phyloP scores from a whole-genome alignment of 352 stramenopile genomes.

The Phytophthora citrophthora region DNA sequence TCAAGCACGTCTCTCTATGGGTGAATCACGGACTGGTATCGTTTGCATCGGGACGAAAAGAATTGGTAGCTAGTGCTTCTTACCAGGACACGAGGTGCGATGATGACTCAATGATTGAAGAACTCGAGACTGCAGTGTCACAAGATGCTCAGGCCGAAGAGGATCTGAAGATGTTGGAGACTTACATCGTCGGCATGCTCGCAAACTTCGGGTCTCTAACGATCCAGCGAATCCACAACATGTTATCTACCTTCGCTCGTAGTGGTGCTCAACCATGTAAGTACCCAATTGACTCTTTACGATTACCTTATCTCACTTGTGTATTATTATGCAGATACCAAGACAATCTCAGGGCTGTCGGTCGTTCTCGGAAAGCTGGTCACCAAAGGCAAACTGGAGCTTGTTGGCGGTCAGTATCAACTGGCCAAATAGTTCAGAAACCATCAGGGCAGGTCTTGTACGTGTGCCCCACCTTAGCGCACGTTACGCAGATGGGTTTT shows the following conservation, averaged over 20 bases:
- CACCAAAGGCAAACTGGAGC: slow-evolving; percentile 69
- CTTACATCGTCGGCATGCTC: slow-evolving; percentile 96
- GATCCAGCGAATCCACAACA: slow-evolving; percentile 95
- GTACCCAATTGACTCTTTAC: slow-evolving; percentile 14
- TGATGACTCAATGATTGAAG: slow-evolving; percentile 49
- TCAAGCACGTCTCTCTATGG: slow-evolving; percentile 74
- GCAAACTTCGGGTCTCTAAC: slow-evolving; percentile 93
- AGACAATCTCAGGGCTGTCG: slow-evolving; percentile 81
- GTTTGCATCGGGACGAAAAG: slow-evolving; percentile 48
- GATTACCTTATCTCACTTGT: slow-evolving; percentile 5
- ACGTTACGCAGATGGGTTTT: slow-evolving; percentile 64
- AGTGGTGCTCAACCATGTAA: slow-evolving; percentile 78
- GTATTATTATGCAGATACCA: slow-evolving; percentile 64
- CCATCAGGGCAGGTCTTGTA: slow-evolving; percentile 63
- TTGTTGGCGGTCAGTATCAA: slow-evolving; percentile 75
- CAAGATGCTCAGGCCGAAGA: slow-evolving; percentile 91
- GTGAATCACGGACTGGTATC: slow-evolving; percentile 71
- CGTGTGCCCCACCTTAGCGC: slow-evolving; percentile 49
- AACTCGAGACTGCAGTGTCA: slow-evolving; percentile 87
- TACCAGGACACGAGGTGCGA: slow-evolving; percentile 57
- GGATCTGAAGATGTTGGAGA: slow-evolving; percentile 93
- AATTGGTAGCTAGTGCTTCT: slow-evolving; percentile 48
- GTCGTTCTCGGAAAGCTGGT: slow-evolving; percentile 77
- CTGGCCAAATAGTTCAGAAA: slow-evolving; percentile 59
- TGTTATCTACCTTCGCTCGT: slow-evolving; percentile 89